Conservation (phyloP, 192 early-diverging fungal genomes). For the Endogone sp. region DNA sequence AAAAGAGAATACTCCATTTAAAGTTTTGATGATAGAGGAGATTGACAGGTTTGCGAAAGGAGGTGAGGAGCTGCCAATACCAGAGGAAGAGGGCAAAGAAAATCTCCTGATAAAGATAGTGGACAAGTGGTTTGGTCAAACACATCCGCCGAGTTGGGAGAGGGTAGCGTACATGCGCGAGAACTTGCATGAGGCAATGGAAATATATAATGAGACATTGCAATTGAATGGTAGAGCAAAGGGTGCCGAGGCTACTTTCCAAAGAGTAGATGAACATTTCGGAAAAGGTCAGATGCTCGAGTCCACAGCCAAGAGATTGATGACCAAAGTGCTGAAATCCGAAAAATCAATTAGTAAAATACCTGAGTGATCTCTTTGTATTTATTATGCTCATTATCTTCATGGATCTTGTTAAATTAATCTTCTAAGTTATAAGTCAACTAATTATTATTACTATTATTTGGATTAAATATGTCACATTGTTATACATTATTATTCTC, state of each 20-base stretch:
- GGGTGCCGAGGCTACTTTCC: neutral
- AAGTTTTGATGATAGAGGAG: neutral
- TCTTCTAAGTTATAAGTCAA: too few species aligned
- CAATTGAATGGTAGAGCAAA: slow-evolving; percentile 20
- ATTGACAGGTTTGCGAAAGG: neutral
- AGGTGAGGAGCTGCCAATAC: neutral
- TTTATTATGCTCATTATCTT: too few species aligned
- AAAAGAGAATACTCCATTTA: too few species aligned
- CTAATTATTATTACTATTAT: too few species aligned
- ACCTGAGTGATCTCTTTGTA: too few species aligned
- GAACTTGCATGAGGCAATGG: slow-evolving; percentile 24
- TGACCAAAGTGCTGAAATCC: neutral
- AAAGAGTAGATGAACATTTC: neutral
- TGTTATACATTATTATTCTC: too few species aligned
- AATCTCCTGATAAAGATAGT: slow-evolving; percentile 15
- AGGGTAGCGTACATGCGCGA: slow-evolving; percentile 25
- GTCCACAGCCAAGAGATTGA: too few species aligned
- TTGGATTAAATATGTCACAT: too few species aligned
- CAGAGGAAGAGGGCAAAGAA: neutral
- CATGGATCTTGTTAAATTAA: too few species aligned
- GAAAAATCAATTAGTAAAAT: too few species aligned
- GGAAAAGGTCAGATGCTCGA: too few species aligned
- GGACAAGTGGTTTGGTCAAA: slow-evolving; percentile 31
- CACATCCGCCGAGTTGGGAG: slow-evolving; percentile 31
- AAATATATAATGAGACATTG: slow-evolving; percentile 19